Evolutionary conservation across 2,329 filamentous ascomycete species (phyloP).

Genomic region (Claviceps sp.): DNA sequence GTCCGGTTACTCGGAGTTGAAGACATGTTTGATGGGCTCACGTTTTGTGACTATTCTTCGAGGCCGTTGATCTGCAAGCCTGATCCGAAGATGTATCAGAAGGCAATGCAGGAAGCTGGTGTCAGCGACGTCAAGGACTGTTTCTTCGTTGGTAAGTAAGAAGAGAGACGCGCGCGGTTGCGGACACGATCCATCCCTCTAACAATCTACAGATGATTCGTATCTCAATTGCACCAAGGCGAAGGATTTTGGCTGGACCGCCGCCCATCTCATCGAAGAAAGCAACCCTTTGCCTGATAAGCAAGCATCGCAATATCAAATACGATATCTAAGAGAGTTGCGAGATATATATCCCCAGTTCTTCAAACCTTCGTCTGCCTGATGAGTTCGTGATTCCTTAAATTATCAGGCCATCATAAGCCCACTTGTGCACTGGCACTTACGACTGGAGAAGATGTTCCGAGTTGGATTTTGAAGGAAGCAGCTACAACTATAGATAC

Average conservation of each 20-base stretch:
- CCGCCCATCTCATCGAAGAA: slow-evolving; percentile 74
- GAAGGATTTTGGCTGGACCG: slow-evolving; percentile 70
- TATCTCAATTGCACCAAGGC: slow-evolving; percentile 68
- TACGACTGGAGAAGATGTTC: not conserved
- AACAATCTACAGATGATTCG: slow-evolving; percentile 59
- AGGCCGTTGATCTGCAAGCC: slow-evolving; percentile 78
- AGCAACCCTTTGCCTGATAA: slow-evolving; percentile 47
- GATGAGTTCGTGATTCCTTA: not conserved
- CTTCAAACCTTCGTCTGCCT: slow-evolving; percentile 48
- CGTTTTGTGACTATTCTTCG: slow-evolving; percentile 77
- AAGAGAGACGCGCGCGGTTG: not conserved
- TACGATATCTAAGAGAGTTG: slow-evolving; percentile 64
- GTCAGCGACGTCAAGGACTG: slow-evolving; percentile 56
- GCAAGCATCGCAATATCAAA: slow-evolving; percentile 59
- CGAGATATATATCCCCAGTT: slow-evolving; percentile 67
- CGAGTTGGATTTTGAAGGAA: too few species aligned
- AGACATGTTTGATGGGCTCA: slow-evolving; percentile 86
- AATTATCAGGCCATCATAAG: not conserved
- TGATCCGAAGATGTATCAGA: slow-evolving; percentile 65
- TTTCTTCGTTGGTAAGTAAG: slow-evolving; percentile 74
- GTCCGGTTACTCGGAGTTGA: slow-evolving; percentile 69
- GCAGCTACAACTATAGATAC: too few species aligned
- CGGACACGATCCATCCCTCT: not conserved
- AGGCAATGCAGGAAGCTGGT: slow-evolving; percentile 77
- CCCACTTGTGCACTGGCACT: not conserved